Evolutionary conservation across 2,329 filamentous ascomycete species (phyloP).

Genomic region (Trichophyton schoenleinii): DNA sequence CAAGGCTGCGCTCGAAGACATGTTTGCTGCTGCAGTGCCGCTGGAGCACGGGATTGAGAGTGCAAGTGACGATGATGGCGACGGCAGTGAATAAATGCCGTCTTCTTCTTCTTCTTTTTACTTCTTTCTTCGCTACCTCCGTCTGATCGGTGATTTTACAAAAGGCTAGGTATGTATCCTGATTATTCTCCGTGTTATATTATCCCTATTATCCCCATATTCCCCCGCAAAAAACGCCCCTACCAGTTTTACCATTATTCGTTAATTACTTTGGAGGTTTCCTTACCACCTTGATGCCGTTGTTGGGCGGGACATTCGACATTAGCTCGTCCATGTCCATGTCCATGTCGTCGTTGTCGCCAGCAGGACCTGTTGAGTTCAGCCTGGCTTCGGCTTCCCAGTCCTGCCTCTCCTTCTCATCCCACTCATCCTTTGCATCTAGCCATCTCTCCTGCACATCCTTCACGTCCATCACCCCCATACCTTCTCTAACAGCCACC

Average conservation of each 20-base stretch:
- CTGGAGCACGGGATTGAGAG: slow-evolving; percentile 31
- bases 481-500: slow-evolving; percentile 68
- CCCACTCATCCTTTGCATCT: slow-evolving; percentile 76
- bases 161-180: background rate
- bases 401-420: slow-evolving; percentile 66
- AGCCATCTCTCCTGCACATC: slow-evolving; percentile 96
- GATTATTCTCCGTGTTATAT: background rate
- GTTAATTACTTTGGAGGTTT: slow-evolving; percentile 41
- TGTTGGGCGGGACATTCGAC: slow-evolving; percentile 40
- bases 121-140: background rate
- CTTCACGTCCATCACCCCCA: slow-evolving; percentile 61
- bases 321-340: slow-evolving; percentile 17
- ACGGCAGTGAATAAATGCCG: slow-evolving; percentile 25
- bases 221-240: background rate
- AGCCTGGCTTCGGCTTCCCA: slow-evolving; percentile 50
- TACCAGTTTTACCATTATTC: background rate
- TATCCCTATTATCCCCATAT: background rate
- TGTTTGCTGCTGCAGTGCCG: slow-evolving; percentile 15
- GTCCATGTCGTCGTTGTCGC: slow-evolving; percentile 20
- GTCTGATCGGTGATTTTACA: background rate
- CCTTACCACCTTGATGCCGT: slow-evolving; percentile 59
- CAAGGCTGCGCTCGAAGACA: slow-evolving; percentile 27
- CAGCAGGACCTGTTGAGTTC: slow-evolving; percentile 11
- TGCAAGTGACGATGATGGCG: slow-evolving; percentile 36
- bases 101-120: background rate